phyloP scores from a whole-genome alignment of 306 rosid genomes.

The Cucurbita pepo region DNA sequence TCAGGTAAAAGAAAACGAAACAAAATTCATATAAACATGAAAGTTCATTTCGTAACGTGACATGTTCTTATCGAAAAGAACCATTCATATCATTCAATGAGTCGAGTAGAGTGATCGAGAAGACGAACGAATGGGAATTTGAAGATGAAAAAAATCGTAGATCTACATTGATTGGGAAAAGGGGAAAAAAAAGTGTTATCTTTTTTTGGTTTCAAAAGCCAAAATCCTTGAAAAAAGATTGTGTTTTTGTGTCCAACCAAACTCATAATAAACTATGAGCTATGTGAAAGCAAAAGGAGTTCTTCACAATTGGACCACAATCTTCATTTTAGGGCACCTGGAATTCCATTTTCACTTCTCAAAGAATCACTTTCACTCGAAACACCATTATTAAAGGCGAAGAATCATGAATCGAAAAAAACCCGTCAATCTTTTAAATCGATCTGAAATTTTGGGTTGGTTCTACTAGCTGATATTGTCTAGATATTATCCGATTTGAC shows the following conservation, averaged over 20 bases:
- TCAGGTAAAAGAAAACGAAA: not conserved
- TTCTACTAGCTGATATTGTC: too few relatives aligned
- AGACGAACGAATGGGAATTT: not conserved
- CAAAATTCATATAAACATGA: not conserved
- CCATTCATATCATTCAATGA: not conserved
- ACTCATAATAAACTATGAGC: constrained; percentile 26
- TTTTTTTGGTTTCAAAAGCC: not conserved
- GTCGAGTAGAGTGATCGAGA: not conserved
- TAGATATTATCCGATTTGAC: too few relatives aligned
- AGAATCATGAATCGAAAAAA: constrained; percentile 14
- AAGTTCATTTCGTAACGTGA: not conserved
- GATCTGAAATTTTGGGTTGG: too few relatives aligned
- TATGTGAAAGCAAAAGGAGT: constrained; percentile 24
- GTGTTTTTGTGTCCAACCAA: not conserved
- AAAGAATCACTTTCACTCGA: constrained; percentile 26
- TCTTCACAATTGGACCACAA: constrained; percentile 52
- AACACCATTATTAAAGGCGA: constrained; percentile 34
- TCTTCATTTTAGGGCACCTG: constrained; percentile 27
- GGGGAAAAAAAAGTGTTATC: not conserved
- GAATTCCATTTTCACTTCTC: constrained; percentile 30
- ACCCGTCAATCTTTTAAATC: too few relatives aligned
- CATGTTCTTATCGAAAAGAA: not conserved
- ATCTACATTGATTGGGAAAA: not conserved
- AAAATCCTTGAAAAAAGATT: not conserved
- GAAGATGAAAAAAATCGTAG: not conserved